Conservation (phyloP, 208 protist genomes). For the Crithidia fasciculata region DNA sequence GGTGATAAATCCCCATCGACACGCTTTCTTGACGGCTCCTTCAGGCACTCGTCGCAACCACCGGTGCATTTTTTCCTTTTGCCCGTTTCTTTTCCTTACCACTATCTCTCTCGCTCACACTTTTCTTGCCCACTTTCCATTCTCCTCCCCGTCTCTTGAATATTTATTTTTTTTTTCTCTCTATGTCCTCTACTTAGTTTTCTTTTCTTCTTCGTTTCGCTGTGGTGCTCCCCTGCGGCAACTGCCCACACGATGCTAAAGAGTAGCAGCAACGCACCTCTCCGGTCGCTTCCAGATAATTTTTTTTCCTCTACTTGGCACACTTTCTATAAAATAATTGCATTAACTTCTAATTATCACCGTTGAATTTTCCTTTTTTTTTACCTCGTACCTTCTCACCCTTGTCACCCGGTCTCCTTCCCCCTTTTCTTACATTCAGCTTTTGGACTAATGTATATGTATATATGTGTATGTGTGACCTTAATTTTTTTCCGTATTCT, state of each 20-base stretch:
- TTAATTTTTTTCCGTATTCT: neutral
- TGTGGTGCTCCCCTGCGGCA: neutral
- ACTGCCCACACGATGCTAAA: too few relatives aligned
- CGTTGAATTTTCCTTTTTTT: too few relatives aligned
- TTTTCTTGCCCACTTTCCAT: neutral
- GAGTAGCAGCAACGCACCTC: neutral
- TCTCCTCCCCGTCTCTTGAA: neutral
- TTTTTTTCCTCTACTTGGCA: too few relatives aligned
- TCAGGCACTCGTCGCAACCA: too few relatives aligned
- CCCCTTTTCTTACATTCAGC: too few relatives aligned
- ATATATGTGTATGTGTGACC: neutral
- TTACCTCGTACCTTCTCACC: too few relatives aligned
- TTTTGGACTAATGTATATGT: neutral
- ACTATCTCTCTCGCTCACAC: too few relatives aligned
- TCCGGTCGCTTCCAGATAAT: neutral
- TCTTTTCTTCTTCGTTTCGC: neutral
- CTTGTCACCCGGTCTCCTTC: too few relatives aligned
- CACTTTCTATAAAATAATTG: too few relatives aligned
- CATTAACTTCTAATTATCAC: too few relatives aligned
- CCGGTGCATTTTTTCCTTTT: neutral
- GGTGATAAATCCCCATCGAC: too few relatives aligned
- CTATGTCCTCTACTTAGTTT: neutral
- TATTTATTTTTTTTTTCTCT: neutral
- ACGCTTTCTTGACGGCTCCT: too few relatives aligned
- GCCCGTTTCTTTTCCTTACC: neutral